A percentile compares a stretch with the other conserved stretches of the same genome.
These are phyloP conservation scores for Grigorovia jiainica DNA, from an alignment of 805 yeast genomes.

Conservation along the genomic window DNA sequence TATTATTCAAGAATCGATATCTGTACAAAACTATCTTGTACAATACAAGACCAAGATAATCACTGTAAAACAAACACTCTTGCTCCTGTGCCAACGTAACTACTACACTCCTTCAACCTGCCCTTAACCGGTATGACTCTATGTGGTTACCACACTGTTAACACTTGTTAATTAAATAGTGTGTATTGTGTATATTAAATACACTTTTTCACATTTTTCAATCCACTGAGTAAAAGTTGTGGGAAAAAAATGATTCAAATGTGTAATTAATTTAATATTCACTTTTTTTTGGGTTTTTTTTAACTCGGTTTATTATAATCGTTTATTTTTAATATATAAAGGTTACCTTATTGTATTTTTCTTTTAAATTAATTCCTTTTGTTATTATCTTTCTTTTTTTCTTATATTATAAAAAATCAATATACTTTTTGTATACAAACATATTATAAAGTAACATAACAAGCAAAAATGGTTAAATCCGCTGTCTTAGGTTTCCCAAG, in stretches of 20 bases:
- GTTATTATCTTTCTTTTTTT: neutral
- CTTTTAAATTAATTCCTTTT: neutral
- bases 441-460: neutral
- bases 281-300: neutral
- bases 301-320: neutral
- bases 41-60: too few relatives aligned
- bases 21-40: too few relatives aligned
- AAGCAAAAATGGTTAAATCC: conserved; percentile 75
- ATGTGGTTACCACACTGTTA: too few relatives aligned
- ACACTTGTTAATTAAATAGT: too few relatives aligned
- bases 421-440: neutral
- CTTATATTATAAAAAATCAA: neutral
- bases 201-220: neutral
- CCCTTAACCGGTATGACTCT: too few relatives aligned
- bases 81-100: too few relatives aligned
- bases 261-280: neutral
- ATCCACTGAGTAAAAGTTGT: neutral
- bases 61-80: too few relatives aligned
- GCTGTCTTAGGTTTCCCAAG: conserved; percentile 99
- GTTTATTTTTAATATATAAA: neutral
- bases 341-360: neutral
- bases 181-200: neutral
- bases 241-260: neutral
- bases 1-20: too few relatives aligned
- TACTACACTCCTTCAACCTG: too few relatives aligned